phyloP scores from a whole-genome alignment of 1,139 yeast species.

The Diutina scorzettiae region DNA sequence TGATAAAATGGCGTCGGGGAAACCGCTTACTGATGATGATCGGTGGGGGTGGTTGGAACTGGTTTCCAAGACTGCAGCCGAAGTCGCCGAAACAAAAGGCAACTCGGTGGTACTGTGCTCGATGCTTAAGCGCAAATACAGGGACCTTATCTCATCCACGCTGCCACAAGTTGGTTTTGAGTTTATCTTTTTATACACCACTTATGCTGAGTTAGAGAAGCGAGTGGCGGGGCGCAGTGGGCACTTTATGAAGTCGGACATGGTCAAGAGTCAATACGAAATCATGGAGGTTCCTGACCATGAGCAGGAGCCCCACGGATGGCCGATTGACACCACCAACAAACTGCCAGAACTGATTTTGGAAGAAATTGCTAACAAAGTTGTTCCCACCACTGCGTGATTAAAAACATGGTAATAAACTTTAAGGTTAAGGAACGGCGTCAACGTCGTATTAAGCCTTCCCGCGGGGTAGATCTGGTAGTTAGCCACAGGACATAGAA shows the following conservation, averaged over 20 bases:
- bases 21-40: slow-evolving; percentile 79
- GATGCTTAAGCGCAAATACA: slow-evolving; percentile 60
- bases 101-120: slow-evolving; percentile 67
- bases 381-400: no score
- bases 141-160: slow-evolving; percentile 28
- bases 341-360: slow-evolving; percentile 20
- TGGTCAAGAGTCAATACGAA: slow-evolving; percentile 70
- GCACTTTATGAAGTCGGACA: slow-evolving; percentile 78
- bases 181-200: slow-evolving; percentile 58
- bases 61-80: slow-evolving; percentile 30
- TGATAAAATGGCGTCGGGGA: slow-evolving; percentile 69
- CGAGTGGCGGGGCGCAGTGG: slow-evolving; percentile 53
- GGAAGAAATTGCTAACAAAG: not conserved
- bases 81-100: slow-evolving; percentile 15
- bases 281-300: slow-evolving; percentile 58
- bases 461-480: no score
- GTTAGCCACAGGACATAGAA: no score
- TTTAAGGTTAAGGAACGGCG: no score
- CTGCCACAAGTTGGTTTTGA: slow-evolving; percentile 29
- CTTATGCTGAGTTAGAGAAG: slow-evolving; percentile 43
- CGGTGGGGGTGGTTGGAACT: slow-evolving; percentile 77
- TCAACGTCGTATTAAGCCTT: no score
- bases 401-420: no score
- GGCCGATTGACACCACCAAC: slow-evolving; percentile 28
- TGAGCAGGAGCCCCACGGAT: slow-evolving; percentile 25